Conservation (phyloP, 495 filamentous ascomycete genomes). For the Oleoguttula mirabilis region DNA sequence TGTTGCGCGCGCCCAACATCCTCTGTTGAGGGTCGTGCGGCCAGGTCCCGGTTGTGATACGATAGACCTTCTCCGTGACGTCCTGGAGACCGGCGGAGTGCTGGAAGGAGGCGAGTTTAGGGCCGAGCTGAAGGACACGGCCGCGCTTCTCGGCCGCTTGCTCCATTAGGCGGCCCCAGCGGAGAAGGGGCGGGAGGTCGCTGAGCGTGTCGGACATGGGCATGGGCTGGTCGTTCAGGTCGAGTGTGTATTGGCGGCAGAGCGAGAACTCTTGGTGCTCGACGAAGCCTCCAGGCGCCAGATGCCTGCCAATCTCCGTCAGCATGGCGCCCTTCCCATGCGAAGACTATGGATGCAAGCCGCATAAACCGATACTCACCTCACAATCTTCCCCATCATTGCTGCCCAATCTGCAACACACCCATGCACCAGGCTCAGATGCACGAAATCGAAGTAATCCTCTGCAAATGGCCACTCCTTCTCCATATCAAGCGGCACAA, state of each 20-base stretch:
- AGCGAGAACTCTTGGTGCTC: constrained; percentile 16
- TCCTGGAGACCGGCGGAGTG: constrained; percentile 10
- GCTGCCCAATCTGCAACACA: constrained; percentile 25
- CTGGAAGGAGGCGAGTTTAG: constrained; percentile 1
- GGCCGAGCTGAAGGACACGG: constrained; percentile 1
- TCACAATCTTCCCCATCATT: constrained; percentile 18
- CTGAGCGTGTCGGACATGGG: background rate
- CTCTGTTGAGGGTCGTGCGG: constrained; percentile 12
- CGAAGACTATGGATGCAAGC: too few species aligned
- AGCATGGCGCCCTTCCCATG: too few species aligned
- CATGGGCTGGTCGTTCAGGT: background rate
- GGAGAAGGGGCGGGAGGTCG: background rate
- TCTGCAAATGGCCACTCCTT: constrained; percentile 23
- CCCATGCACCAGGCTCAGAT: constrained; percentile 26
- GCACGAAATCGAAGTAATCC: constrained; percentile 26
- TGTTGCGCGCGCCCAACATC: constrained; percentile 19
- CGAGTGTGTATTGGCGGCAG: background rate
- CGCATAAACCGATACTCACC: constrained; percentile 1
- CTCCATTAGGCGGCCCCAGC: constrained; percentile 5
- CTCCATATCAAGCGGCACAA: constrained; percentile 26
- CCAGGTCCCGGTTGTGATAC: constrained; percentile 17
- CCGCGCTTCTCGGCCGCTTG: background rate
- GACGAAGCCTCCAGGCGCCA: constrained; percentile 26
- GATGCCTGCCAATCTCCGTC: too few species aligned
- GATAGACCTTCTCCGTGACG: constrained; percentile 9